phyloP scores from a whole-genome alignment of 2,329 filamentous ascomycete species.

The Stagonosporopsis cucurbitacearum region DNA sequence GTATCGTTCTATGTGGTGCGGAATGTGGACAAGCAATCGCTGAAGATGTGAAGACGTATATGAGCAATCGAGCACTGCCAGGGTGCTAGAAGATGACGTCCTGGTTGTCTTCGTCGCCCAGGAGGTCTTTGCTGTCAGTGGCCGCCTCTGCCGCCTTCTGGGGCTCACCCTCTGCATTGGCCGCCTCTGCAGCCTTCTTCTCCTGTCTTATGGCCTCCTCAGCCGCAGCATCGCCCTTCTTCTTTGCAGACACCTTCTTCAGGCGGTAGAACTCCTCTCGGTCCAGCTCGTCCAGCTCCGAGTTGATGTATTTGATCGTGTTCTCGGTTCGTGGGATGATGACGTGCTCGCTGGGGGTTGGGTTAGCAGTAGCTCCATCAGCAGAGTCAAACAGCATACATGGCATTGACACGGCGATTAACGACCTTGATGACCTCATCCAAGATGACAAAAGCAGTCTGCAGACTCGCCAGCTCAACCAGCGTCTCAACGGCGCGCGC shows the following conservation, averaged over 20 bases:
- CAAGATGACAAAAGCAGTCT: conserved; percentile 97
- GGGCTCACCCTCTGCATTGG: conserved; percentile 5
- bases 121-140: conserved; percentile 65
- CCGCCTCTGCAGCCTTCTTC: conserved; percentile 47
- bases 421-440: conserved; percentile 99
- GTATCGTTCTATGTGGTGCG: background rate
- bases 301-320: conserved; percentile 99
- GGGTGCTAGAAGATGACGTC: conserved; percentile 78
- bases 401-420: conserved; percentile 96
- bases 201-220: conserved; percentile 47
- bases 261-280: conserved; percentile 97
- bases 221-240: conserved; percentile 59
- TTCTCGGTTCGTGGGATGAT: conserved; percentile 98
- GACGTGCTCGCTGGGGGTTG: conserved; percentile 72
- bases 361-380: conserved; percentile 13
- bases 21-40: background rate
- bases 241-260: conserved; percentile 87
- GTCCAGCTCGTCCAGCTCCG: conserved; percentile 95
- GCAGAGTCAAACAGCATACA: conserved; percentile 62
- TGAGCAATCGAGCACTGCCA: no score
- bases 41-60: background rate
- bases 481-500: conserved; percentile 93
- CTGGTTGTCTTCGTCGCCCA: conserved; percentile 78
- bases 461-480: conserved; percentile 91
- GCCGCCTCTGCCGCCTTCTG: conserved; percentile 41